Evolutionary conservation across 768 basidiomycete genomes (phyloP).

Genomic region (Antrodiella citrinella): DNA sequence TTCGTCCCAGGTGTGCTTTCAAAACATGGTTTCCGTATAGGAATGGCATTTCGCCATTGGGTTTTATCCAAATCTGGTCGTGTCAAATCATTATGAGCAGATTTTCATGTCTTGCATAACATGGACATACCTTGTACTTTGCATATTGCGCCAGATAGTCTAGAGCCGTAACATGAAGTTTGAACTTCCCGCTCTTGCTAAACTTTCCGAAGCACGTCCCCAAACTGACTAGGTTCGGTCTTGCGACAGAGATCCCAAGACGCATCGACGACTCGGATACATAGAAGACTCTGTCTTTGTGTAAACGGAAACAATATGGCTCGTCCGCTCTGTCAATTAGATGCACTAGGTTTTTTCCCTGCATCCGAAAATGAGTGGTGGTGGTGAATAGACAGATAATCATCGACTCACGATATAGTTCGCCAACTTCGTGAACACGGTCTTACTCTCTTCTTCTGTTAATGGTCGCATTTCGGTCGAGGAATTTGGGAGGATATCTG

Average conservation of each 20-base stretch:
- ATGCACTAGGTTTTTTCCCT: slow-evolving; percentile 96
- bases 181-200: slow-evolving; percentile 95
- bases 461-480: slow-evolving; percentile 71
- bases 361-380: slow-evolving; percentile 1
- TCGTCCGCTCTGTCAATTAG: slow-evolving; percentile 93
- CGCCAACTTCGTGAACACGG: slow-evolving; percentile 92
- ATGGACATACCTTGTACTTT: slow-evolving; percentile 80
- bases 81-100: too few species aligned
- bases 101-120: too few species aligned
- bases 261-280: slow-evolving; percentile 94
- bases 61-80: slow-evolving; percentile 99
- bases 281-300: slow-evolving; percentile 94
- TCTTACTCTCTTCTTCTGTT: slow-evolving; percentile 95
- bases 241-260: slow-evolving; percentile 83
- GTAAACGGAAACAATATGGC: slow-evolving; percentile 90
- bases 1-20: slow-evolving; percentile 97
- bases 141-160: slow-evolving; percentile 95
- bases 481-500: not conserved
- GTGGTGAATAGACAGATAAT: not conserved
- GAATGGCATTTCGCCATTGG: slow-evolving; percentile 99
- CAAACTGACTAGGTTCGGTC: slow-evolving; percentile 84
- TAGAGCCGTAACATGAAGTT: slow-evolving; percentile 88
- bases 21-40: slow-evolving; percentile 97
- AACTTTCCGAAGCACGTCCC: slow-evolving; percentile 99
- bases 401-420: slow-evolving; percentile 78